These are phyloP conservation scores for Globisporangium lucens DNA, from an alignment of 352 stramenopile genomes.

Conservation along the genomic window DNA sequence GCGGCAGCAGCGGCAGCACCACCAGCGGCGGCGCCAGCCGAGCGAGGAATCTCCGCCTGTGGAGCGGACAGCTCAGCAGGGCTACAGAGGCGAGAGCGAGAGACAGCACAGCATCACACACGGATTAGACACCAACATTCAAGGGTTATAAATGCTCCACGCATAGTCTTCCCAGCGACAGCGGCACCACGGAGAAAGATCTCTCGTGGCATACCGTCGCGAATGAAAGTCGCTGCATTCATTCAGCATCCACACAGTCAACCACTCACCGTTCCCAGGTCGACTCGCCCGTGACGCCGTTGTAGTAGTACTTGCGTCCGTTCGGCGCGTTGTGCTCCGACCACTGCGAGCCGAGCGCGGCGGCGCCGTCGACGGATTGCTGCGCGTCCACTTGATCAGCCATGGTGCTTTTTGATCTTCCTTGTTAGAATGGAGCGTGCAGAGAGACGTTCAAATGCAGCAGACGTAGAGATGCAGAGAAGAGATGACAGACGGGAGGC, in stretches of 20 bases:
- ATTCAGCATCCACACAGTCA: background rate
- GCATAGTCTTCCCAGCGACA: background rate
- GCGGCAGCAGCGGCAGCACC: constrained; percentile 25
- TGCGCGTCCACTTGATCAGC: constrained; percentile 65
- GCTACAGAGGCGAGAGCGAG: constrained; percentile 20
- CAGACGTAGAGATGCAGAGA: constrained; percentile 8
- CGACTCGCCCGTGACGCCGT: constrained; percentile 85
- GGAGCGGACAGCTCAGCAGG: constrained; percentile 48
- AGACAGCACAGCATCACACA: constrained; percentile 1
- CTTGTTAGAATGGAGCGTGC: background rate
- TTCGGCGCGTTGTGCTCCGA: constrained; percentile 90
- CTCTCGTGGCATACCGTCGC: background rate
- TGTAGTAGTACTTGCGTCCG: constrained; percentile 92
- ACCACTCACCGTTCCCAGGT: constrained; percentile 80
- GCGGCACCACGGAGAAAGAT: background rate
- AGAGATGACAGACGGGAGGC: background rate
- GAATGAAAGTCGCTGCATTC: background rate
- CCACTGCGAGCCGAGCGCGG: constrained; percentile 56
- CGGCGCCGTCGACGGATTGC: constrained; percentile 30
- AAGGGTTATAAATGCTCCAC: background rate
- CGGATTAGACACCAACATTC: background rate
- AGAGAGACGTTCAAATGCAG: constrained; percentile 16
- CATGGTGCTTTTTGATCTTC: constrained; percentile 30
- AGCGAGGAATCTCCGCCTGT: constrained; percentile 36
- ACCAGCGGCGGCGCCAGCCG: constrained; percentile 19